phyloP scores from a whole-genome alignment of 2,329 filamentous ascomycete genomes.

The Macrophomina pseudophaseolina region DNA sequence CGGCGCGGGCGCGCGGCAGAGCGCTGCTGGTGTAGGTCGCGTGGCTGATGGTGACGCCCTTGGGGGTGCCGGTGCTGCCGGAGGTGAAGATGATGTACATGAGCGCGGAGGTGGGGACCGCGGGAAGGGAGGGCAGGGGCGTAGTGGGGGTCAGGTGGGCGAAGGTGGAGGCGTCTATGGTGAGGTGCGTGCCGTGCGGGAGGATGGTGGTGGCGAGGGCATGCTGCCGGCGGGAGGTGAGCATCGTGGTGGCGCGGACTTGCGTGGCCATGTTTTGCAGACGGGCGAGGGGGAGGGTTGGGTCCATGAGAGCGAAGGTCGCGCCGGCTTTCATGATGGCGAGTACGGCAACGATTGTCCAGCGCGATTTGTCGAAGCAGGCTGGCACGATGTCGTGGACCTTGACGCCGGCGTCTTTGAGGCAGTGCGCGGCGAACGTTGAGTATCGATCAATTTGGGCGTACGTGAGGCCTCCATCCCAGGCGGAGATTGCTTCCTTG shows the following conservation, averaged over 20 bases:
- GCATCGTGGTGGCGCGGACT: conserved; percentile 7
- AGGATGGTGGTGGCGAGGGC: conserved; percentile 38
- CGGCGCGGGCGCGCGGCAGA: conserved; percentile 39
- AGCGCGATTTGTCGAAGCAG: conserved; percentile 33
- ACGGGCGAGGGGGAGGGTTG: conserved; percentile 13
- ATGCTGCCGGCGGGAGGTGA: conserved; percentile 28
- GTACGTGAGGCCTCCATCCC: conserved; percentile 26
- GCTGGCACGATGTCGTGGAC: conserved; percentile 31
- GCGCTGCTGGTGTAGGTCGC: conserved; percentile 36
- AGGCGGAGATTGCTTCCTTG: conserved; percentile 38
- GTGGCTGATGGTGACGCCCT: conserved; percentile 34
- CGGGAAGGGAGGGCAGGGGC: no score
- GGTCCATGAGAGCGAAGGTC: conserved; percentile 20
- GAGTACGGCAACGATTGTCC: conserved; percentile 29
- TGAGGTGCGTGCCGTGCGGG: conserved; percentile 35
- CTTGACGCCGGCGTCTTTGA: conserved; percentile 39
- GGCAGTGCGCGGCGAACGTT: conserved; percentile 30
- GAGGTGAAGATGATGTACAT: conserved; percentile 46
- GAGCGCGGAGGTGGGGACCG: neutral
- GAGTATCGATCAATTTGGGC: conserved; percentile 24
- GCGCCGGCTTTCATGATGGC: conserved; percentile 30
- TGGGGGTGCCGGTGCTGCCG: conserved; percentile 31
- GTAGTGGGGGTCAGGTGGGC: neutral
- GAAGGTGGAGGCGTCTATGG: neutral
- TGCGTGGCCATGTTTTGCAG: conserved; percentile 8